Percentiles rank a stretch among this genome's conserved stretches.
phyloP scores from a whole-genome alignment of 257 asterid species.

The Fraxinus americana region DNA sequence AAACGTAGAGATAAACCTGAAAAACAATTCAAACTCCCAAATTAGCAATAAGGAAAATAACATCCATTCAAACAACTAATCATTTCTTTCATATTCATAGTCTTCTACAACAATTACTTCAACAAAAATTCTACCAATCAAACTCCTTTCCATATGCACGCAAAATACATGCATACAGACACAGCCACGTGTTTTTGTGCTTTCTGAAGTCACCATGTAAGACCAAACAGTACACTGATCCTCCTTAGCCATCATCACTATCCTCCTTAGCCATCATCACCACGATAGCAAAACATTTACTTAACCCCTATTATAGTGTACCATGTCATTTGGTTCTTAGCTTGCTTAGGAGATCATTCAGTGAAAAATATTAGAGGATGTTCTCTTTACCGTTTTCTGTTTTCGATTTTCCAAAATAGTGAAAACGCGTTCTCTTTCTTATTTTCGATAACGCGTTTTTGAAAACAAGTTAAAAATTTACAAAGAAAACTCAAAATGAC shows the following conservation, averaged over 20 bases:
- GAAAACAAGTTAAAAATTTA: too few relatives aligned
- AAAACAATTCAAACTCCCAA: background rate
- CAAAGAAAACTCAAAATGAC: too few relatives aligned
- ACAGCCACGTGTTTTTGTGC: background rate
- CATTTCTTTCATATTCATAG: background rate
- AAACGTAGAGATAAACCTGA: background rate
- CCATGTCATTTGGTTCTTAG: too few relatives aligned
- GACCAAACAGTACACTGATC: background rate
- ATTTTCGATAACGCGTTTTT: too few relatives aligned
- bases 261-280: too few relatives aligned
- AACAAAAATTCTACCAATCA: background rate
- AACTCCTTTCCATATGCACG: background rate
- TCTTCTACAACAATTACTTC: background rate
- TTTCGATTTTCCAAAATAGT: too few relatives aligned
- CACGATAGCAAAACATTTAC: too few relatives aligned
- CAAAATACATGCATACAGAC: background rate
- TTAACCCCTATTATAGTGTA: too few relatives aligned
- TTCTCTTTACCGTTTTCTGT: too few relatives aligned
- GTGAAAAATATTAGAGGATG: too few relatives aligned
- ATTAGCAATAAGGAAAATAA: background rate
- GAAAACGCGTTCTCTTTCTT: too few relatives aligned
- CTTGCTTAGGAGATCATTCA: too few relatives aligned
- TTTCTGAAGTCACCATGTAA: background rate
- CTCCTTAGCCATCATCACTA: background rate
- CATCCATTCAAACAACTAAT: background rate